A percentile compares a stretch with the other conserved stretches of the same genome.
Conservation (phyloP, 169 alveolate genomes). For the Cryptosporidium canis region DNA sequence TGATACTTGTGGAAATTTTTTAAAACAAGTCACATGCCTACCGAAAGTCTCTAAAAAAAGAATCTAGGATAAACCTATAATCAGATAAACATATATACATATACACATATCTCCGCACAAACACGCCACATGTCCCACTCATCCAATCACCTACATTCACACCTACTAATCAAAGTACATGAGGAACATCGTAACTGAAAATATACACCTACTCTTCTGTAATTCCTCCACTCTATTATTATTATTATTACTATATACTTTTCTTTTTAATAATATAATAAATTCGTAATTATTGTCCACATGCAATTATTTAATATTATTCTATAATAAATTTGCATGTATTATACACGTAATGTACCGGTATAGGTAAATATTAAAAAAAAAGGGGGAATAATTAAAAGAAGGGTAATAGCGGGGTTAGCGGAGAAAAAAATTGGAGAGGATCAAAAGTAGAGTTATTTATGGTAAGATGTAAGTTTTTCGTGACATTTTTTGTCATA, state of each 20-base stretch:
- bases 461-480: conserved; percentile 47
- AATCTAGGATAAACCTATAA: conserved; percentile 11
- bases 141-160: too few species aligned
- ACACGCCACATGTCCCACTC: background rate
- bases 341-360: conserved; percentile 37
- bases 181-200: too few species aligned
- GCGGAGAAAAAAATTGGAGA: background rate
- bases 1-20: background rate
- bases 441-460: background rate
- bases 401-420: conserved; percentile 2
- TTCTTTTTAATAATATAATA: background rate
- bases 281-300: background rate
- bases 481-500: background rate
- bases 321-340: conserved; percentile 12
- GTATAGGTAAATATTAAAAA: too few species aligned
- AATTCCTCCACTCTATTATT: too few species aligned
- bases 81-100: background rate
- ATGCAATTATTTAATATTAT: background rate
- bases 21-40: background rate
- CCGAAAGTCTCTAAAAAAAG: background rate
- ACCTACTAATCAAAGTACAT: too few species aligned
- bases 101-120: background rate
- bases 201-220: too few species aligned
- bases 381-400: too few species aligned
- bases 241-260: too few species aligned